Conservation (phyloP, 345 rosid genomes). For the Isatis tinctoria region DNA sequence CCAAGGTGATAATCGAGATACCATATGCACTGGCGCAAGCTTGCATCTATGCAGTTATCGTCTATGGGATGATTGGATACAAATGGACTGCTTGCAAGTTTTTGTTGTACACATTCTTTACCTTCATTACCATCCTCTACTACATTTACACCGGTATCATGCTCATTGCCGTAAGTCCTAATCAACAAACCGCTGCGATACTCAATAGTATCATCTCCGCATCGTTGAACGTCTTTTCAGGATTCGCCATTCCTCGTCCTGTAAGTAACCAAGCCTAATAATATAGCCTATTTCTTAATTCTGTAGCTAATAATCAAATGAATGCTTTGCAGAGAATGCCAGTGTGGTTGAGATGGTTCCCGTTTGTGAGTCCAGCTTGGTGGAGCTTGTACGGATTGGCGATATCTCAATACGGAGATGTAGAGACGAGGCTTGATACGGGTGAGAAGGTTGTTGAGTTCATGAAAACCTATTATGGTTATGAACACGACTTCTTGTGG, state of each 20-base stretch:
- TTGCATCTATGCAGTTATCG: slow-evolving; percentile 25
- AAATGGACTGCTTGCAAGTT: slow-evolving; percentile 43
- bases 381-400: slow-evolving; percentile 44
- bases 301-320: not conserved
- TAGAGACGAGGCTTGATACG: slow-evolving; percentile 30
- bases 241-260: slow-evolving; percentile 44
- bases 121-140: slow-evolving; percentile 41
- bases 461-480: slow-evolving; percentile 41
- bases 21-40: slow-evolving; percentile 45
- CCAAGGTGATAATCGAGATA: slow-evolving; percentile 45
- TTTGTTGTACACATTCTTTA: slow-evolving; percentile 36
- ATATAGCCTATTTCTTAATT: not conserved
- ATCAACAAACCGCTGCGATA: slow-evolving; percentile 33
- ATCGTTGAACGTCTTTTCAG: slow-evolving; percentile 46
- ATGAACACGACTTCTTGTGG: slow-evolving; percentile 37
- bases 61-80: slow-evolving; percentile 48
- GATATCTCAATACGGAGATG: slow-evolving; percentile 43
- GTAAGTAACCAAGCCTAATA: slow-evolving; percentile 21
- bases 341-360: slow-evolving; percentile 46
- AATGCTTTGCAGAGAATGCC: slow-evolving; percentile 39
- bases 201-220: slow-evolving; percentile 33
- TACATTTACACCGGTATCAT: slow-evolving; percentile 47
- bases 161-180: slow-evolving; percentile 40
- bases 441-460: slow-evolving; percentile 46
- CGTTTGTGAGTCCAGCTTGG: slow-evolving; percentile 39